A percentile compares a stretch with the other conserved stretches of the same genome.
Evolutionary conservation across 108 stramenopile genomes (phyloP).

Genomic region (Cylindrotheca closterium): DNA sequence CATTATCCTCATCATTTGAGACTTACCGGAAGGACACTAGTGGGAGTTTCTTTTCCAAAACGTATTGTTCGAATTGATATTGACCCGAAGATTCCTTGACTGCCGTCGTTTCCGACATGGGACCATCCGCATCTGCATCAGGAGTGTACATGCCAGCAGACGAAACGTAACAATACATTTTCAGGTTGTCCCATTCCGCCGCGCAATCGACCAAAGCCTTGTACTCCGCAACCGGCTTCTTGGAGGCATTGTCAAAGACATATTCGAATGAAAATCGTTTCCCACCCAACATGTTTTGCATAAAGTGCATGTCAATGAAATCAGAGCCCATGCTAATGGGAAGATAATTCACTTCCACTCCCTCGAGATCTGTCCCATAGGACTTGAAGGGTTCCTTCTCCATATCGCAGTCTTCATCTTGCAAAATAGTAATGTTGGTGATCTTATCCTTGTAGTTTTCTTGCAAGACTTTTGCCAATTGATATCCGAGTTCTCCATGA

Average conservation of each 20-base stretch:
- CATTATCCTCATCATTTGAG: too few species aligned
- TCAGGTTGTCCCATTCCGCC: conserved; percentile 53
- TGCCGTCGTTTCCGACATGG: conserved; percentile 76
- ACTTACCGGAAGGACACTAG: conserved; percentile 56
- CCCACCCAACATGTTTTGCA: conserved; percentile 44
- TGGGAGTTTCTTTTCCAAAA: conserved; percentile 51
- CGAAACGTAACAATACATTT: conserved; percentile 65
- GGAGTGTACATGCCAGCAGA: conserved; percentile 75
- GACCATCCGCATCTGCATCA: conserved; percentile 41
- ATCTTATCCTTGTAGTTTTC: conserved; percentile 47
- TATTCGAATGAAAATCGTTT: conserved; percentile 47
- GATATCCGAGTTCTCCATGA: conserved; percentile 75
- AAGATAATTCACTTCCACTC: conserved; percentile 57
- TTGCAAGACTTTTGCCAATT: conserved; percentile 55
- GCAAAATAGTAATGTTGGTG: conserved; percentile 67
- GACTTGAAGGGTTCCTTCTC: conserved; percentile 66
- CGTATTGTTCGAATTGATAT: conserved; percentile 59
- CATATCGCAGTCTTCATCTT: conserved; percentile 71
- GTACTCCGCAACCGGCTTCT: conserved; percentile 49
- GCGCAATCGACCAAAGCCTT: conserved; percentile 58
- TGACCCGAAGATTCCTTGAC: conserved; percentile 71
- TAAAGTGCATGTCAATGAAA: conserved; percentile 48
- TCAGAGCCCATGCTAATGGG: conserved; percentile 42
- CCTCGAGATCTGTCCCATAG: conserved; percentile 58
- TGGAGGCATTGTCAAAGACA: conserved; percentile 80